Base-by-base conservation (phyloP, 2,329 filamentous ascomycete species). In the Chaetomiaceae sp. region DNA sequence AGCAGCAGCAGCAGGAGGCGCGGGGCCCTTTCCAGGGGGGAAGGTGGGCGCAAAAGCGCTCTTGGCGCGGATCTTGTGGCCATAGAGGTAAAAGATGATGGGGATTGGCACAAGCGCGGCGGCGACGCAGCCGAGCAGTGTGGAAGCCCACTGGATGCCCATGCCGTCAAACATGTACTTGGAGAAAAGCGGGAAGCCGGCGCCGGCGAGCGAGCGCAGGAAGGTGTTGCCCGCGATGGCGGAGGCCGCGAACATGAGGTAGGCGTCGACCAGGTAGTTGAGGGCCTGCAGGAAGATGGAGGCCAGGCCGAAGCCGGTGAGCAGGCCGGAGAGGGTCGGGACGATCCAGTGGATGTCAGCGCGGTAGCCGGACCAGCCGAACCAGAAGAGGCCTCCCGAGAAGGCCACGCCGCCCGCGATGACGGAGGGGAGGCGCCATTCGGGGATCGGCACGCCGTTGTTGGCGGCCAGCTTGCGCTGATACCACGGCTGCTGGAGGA, bases 201-300 rank as follows among this genome's bases (percentile, higher is more conserved):
- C 87, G 56, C 87, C 89, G 55, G 84, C 86, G 8, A 90, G 72
- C 0, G 86, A 91, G 58, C 89, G 83, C 33, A 95, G 70, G 62
- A 95, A 86, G 0, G 87, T 87, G 68, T 91, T 93, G 19, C 84
- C 89, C 5, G 89, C 89, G 50, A 95, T 82, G 19, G 87, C 89
- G 0, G 86, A 91, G 10, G 89, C 89, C 1, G 89, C 82, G 60
- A 83, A 83, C 78, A 82, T 81, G 61, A 83, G 78, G 62, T 85
- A 86, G 9, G 82, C 82, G 62, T 92, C 87, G 51, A 91, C 83
- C 3, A 92, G 79, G 65, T 91, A 92, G 70, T 92, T 93, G 54
- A 93, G 72, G 12, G 84, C 76, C 58, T 88, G 85, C 31, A 93
- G 80, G 74, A 92, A 92, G 63, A 93, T 90, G 21, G 85, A 85